Base-by-base conservation (phyloP, 2,329 filamentous ascomycete species). In the Trichophyton simii region DNA sequence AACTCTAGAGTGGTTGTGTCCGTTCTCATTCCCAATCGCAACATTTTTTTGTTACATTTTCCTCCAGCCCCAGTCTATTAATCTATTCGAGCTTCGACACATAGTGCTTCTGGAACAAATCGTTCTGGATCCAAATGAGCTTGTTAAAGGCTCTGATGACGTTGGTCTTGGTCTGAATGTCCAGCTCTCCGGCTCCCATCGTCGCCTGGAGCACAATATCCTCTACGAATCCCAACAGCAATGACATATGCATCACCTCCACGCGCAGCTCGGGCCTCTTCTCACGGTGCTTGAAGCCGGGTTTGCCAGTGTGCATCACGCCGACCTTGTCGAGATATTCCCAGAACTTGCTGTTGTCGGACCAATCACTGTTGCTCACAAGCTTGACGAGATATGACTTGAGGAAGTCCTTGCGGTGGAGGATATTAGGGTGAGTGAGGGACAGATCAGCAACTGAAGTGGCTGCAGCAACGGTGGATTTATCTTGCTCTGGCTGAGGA, bases 51-150 rank as follows among this genome's bases (percentile, higher is more conserved):
- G 46, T 22, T 28, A 28, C 25, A 22, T 22, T 28, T 22, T 22
- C 46, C 13, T 13, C 13, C 22, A 13, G 8, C 2, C 18, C 11
- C n/a, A 11, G 18, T 31, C 18, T 42, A 59, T 46, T 41, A 59
- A 63, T 60, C 54, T 60, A 61, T 38, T 61, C 60, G 6, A 57
- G 50, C 31, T 64, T 60, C 11, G 57, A 41, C 48, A 64, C 60
- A 60, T 70, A 70, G 54, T 70, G 67, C 57, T 67, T 67, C 54
- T 67, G 64, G 62, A 70, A 70, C 25, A 70, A 61, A 60, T 71
- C 69, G 63, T 71, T 71, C 64, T 71, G 69, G 44, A 71, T 68
- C 69, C 69, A 71, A 41, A 70, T 59, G 46, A 69, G 60, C 64
- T 70, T 71, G 63, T 70, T 70, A 48, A 68, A 66, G 8, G 69